A percentile compares a stretch with the other conserved stretches of the same genome.
Evolutionary conservation across 2,329 filamentous ascomycete species (phyloP).

Genomic region (Colletotrichum orchidophilum): DNA sequence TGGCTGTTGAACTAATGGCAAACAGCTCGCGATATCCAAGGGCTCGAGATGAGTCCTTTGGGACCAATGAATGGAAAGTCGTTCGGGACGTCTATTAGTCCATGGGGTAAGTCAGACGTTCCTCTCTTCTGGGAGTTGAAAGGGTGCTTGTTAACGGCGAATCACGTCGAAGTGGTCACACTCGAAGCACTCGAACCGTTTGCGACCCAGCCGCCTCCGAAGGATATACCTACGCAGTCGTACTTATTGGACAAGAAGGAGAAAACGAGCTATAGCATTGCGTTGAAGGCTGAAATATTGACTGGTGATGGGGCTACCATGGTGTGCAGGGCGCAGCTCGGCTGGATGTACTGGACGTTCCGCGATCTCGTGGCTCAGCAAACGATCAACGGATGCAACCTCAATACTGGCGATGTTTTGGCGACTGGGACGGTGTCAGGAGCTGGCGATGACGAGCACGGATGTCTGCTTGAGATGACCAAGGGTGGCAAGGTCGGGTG

Average conservation of each 20-base stretch:
- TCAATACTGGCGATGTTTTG: conserved; percentile 51
- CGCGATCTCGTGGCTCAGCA: conserved; percentile 49
- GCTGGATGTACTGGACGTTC: conserved; percentile 50
- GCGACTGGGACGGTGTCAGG: conserved; percentile 54
- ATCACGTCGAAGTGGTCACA: conserved; percentile 54
- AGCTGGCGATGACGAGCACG: conserved; percentile 42
- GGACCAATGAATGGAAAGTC: conserved; percentile 71
- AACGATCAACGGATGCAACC: conserved; percentile 46
- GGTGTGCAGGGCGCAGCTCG: conserved; percentile 42
- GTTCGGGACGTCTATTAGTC: conserved; percentile 67
- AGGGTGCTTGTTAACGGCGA: background rate
- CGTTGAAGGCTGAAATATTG: conserved; percentile 41
- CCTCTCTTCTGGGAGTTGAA: background rate
- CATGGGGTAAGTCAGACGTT: conserved; percentile 53
- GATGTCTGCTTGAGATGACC: conserved; percentile 52
- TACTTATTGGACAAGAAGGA: conserved; percentile 47
- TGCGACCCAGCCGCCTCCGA: conserved; percentile 49
- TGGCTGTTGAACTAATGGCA: conserved; percentile 33
- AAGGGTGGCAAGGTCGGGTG: conserved; percentile 46
- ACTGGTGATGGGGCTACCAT: conserved; percentile 36
- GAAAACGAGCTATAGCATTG: conserved; percentile 47
- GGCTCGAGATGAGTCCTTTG: conserved; percentile 67
- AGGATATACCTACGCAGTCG: conserved; percentile 35
- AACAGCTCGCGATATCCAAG: conserved; percentile 68
- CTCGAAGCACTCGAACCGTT: conserved; percentile 69